Base-by-base conservation (phyloP, 441 rosid genomes). In the Aquilaria agallochum region DNA sequence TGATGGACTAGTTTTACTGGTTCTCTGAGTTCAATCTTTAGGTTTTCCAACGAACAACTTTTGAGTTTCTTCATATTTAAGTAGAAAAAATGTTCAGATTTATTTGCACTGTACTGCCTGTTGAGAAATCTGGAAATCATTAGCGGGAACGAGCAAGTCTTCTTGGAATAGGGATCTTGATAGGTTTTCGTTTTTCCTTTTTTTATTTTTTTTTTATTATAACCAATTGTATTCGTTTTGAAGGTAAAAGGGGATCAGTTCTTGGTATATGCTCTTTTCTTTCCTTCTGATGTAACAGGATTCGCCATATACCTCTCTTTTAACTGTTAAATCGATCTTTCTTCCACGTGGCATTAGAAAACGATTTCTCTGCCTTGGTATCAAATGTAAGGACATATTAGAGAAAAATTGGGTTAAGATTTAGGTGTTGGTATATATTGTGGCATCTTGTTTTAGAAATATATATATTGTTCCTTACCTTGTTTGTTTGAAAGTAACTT, bases 1-100 rank as follows among this genome's bases (percentile, higher is more conserved):
- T 74, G 63, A 72, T 75, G 72, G 89, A 86, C 56, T 83, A 82
- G 74, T 53, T 57, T 56, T 70, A 40, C 66, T 7, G 50, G 60
- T 11, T 12, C 64, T 34, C 53, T 15, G 44, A 71, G 53, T 65
- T 54, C 31, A 56, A 58, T 62, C 66, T 71, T 60, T 48, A 50
- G n/a, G 30, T 60, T 48, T 55, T 55, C 62, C 56, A 20, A 31
- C 53, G 34, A 63, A 40, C 45, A 40, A 40, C 9, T 6, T 36
- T 40, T 40, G 9, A 40, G 45, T 66, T 63, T 58, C 60, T n/a
- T 55, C 32, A 13, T 44, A 56, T n/a, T 62, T 55, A 55, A 53
- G 54, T 56, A 44, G 50, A 70, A 62, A 20, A 56, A 54, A 27
- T 56, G 55, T 71, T 53, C 60, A 27, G 50, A 47, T 62, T 56